A percentile compares a stretch with the other conserved stretches of the same genome.
phyloP scores from a whole-genome alignment of 306 rosid genomes.

The Sesbania bispinosa region DNA sequence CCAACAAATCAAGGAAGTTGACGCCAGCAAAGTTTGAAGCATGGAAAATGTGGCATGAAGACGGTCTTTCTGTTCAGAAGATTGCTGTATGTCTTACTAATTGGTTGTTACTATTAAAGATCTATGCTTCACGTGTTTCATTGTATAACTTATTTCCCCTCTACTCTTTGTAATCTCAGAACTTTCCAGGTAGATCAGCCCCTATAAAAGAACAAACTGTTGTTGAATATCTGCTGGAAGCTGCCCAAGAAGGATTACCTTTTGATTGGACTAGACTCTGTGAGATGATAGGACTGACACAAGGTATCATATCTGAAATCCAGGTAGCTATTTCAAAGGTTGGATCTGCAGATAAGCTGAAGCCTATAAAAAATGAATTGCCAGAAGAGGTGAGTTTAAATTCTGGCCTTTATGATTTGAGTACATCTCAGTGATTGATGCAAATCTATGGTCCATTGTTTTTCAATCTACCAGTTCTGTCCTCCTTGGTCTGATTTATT shows the following conservation, averaged over 20 bases:
- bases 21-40: constrained; percentile 67
- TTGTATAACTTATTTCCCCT: constrained; percentile 4
- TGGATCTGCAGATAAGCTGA: constrained; percentile 74
- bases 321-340: constrained; percentile 67
- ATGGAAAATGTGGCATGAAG: constrained; percentile 88
- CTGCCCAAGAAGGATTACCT: constrained; percentile 67
- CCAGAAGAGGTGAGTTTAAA: constrained; percentile 69
- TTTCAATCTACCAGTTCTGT: background rate
- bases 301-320: constrained; percentile 39
- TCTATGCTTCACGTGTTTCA: background rate
- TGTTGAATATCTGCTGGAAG: constrained; percentile 62
- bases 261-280: constrained; percentile 73
- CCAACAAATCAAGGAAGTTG: constrained; percentile 43
- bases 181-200: constrained; percentile 67
- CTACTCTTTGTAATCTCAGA: constrained; percentile 37
- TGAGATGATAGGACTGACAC: constrained; percentile 52
- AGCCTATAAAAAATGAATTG: constrained; percentile 82
- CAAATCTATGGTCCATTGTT: background rate
- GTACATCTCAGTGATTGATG: constrained; percentile 4
- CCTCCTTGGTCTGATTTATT: background rate
- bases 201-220: constrained; percentile 86
- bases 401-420: constrained; percentile 2
- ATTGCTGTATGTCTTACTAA: constrained; percentile 61
- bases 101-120: background rate
- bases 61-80: constrained; percentile 58